These are phyloP conservation scores for Fusarium chaquense DNA, from an alignment of 2,329 filamentous ascomycete species.

Conservation along the genomic window DNA sequence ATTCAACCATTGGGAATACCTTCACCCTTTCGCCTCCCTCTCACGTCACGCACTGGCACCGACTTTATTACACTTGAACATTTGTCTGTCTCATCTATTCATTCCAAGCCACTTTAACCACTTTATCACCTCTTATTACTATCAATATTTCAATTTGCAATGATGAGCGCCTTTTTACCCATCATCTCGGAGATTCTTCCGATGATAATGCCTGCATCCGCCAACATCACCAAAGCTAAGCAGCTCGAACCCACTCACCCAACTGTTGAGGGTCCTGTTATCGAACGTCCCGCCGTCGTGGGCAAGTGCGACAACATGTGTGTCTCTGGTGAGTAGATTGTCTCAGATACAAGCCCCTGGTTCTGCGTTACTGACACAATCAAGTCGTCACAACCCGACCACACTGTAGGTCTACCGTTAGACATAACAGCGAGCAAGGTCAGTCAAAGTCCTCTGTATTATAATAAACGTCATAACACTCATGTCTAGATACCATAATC, in stretches of 20 bases:
- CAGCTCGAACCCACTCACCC: conserved; percentile 58
- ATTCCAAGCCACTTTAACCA: background rate
- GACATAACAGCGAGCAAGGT: conserved; percentile 78
- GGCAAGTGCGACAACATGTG: conserved; percentile 74
- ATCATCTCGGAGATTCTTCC: conserved; percentile 69
- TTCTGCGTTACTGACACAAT: background rate
- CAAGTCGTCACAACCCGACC: conserved; percentile 73
- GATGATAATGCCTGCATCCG: conserved; percentile 68
- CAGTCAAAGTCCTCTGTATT: conserved; percentile 31
- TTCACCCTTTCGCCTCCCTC: conserved; percentile 33
- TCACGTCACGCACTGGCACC: conserved; percentile 11
- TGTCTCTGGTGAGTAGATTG: conserved; percentile 66
- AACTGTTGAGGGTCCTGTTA: conserved; percentile 50
- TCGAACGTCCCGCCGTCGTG: conserved; percentile 67
- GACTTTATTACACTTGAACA: background rate
- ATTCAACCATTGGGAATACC: conserved; percentile 25
- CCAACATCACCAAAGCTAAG: conserved; percentile 66
- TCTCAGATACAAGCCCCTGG: background rate
- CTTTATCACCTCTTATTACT: background rate
- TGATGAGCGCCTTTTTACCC: conserved; percentile 66
- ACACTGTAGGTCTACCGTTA: conserved; percentile 70
- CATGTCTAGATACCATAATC: conserved; percentile 71
- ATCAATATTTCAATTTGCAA: background rate
- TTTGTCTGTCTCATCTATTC: too few species aligned
- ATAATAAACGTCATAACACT: background rate